These are phyloP conservation scores for Myxozyma mucilagina DNA, from an alignment of 805 yeast species.

Conservation along the genomic window DNA sequence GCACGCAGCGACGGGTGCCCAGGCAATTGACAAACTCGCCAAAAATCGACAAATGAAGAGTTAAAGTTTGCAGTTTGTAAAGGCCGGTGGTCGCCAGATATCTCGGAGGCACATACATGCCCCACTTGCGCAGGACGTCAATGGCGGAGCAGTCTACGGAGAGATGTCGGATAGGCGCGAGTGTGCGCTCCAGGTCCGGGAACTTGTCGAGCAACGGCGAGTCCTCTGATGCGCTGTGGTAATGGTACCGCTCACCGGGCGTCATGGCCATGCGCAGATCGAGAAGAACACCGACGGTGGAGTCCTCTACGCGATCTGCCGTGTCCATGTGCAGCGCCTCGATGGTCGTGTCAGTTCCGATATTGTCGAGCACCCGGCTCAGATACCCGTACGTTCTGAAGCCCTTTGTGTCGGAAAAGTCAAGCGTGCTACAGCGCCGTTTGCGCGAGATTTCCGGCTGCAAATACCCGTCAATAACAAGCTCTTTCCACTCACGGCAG, in stretches of 20 bases:
- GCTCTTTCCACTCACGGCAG: background rate
- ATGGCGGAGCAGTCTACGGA: background rate
- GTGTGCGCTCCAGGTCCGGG: constrained; percentile 1
- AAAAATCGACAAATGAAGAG: constrained; percentile 1
- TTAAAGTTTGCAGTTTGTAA: background rate
- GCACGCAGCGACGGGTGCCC: background rate
- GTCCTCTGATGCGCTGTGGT: constrained; percentile 2
- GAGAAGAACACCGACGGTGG: constrained; percentile 5
- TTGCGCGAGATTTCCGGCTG: background rate
- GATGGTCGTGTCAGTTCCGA: background rate
- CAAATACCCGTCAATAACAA: background rate
- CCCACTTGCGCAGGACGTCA: background rate
- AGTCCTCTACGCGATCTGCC: background rate
- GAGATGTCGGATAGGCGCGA: background rate
- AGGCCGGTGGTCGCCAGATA: background rate
- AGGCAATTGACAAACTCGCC: background rate
- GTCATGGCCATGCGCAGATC: constrained; percentile 5
- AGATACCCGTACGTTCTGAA: constrained; percentile 5
- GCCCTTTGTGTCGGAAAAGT: background rate
- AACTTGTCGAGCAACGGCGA: constrained; percentile 2
- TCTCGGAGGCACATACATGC: background rate
- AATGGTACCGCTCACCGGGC: constrained; percentile 7
- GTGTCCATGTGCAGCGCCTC: background rate
- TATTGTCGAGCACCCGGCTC: constrained; percentile 1
- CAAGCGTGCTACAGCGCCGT: constrained; percentile 3